phyloP scores from a whole-genome alignment of 2,329 filamentous ascomycete genomes.

The Sarocladium brachiariae region DNA sequence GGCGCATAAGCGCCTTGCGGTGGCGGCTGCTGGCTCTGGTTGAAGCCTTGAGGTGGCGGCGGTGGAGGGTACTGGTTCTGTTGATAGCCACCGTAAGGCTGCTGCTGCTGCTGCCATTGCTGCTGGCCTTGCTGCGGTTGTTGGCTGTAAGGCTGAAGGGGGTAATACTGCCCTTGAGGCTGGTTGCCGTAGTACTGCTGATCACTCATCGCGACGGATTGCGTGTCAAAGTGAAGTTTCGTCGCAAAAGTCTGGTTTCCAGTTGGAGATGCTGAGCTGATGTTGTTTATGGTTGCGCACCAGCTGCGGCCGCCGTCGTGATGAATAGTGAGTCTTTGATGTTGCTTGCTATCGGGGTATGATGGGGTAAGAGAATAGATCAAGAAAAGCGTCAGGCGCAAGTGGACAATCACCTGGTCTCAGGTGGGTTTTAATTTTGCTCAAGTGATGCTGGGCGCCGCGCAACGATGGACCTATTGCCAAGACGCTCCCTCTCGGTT shows the following conservation, averaged over 20 bases:
- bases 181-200: constrained; percentile 6
- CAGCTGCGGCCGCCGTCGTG: no score
- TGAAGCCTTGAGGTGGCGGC: constrained; percentile 18
- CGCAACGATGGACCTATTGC: not conserved
- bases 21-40: constrained; percentile 15
- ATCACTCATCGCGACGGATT: constrained; percentile 1
- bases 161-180: constrained; percentile 11
- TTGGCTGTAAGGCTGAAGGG: constrained; percentile 19
- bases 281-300: no score
- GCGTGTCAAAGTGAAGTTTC: no score
- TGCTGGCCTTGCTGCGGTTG: constrained; percentile 13
- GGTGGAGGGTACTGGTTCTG: constrained; percentile 19
- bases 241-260: no score
- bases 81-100: constrained; percentile 13
- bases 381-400: not conserved
- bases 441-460: constrained; percentile 5
- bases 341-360: no score
- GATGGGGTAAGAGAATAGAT: not conserved
- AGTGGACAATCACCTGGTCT: not conserved
- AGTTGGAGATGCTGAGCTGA: no score
- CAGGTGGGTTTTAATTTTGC: constrained; percentile 10
- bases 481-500: not conserved
- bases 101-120: constrained; percentile 19
- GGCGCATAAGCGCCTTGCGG: constrained; percentile 19
- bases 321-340: no score